Percentiles rank a stretch among this genome's conserved stretches.
Conservation (phyloP, 192 early-diverging fungal species). For the Lunasporangiospora selenospora region DNA sequence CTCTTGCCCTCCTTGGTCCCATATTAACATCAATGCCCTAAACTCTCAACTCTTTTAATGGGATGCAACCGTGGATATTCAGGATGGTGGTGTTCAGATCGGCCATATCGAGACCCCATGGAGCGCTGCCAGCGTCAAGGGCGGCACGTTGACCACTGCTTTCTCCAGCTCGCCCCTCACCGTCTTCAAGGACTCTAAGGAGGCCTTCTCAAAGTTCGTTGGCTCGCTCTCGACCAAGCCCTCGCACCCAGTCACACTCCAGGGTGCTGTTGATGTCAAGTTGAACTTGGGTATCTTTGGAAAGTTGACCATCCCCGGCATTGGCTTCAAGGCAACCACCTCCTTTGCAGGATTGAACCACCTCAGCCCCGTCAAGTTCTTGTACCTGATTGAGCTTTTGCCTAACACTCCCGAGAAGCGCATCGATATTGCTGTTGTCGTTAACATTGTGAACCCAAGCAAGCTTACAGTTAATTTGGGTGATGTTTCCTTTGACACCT, state of each 20-base stretch:
- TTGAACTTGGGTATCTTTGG: conserved; percentile 17
- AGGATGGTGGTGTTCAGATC: conserved; percentile 3
- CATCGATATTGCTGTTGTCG: conserved; percentile 4
- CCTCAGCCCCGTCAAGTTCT: neutral
- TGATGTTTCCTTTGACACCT: conserved; percentile 3
- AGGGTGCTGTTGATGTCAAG: conserved; percentile 13
- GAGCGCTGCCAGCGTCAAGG: conserved; percentile 3
- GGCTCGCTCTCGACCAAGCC: neutral
- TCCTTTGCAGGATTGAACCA: conserved; percentile 9
- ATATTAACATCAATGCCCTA: too few species aligned
- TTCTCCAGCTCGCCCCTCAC: conserved; percentile 7
- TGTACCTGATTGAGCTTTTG: conserved; percentile 1
- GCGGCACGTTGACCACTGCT: conserved; percentile 5
- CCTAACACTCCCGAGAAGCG: neutral
- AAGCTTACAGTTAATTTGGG: conserved; percentile 12
- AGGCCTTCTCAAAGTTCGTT: conserved; percentile 3
- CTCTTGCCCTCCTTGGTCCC: too few species aligned
- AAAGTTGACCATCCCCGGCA: conserved; percentile 2
- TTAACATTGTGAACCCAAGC: conserved; percentile 13
- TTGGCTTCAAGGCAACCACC: conserved; percentile 21
- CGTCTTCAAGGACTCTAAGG: neutral
- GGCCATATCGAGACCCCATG: conserved; percentile 14
- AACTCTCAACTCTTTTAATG: too few species aligned
- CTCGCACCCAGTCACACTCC: conserved; percentile 1
- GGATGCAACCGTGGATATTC: too few species aligned